Evolutionary conservation across 2,329 filamentous ascomycete genomes (phyloP).

Genomic region (Colletotrichum kahawae): DNA sequence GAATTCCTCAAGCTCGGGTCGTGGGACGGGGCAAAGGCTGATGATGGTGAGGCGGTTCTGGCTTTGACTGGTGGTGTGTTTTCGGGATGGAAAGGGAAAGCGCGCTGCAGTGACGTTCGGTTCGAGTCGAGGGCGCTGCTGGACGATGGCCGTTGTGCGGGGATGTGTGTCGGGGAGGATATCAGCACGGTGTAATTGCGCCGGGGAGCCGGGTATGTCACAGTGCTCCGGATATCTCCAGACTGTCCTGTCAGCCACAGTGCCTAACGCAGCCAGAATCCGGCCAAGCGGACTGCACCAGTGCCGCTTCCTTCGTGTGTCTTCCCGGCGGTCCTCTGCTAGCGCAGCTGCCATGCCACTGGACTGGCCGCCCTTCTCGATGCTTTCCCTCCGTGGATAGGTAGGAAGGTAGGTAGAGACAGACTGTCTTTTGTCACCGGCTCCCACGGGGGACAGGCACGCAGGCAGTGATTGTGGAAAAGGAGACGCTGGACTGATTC

Average conservation of each 20-base stretch:
- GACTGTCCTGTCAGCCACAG: not conserved
- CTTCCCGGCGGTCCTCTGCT: not conserved
- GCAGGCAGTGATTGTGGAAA: not conserved
- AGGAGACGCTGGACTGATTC: not conserved
- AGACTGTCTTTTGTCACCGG: not conserved
- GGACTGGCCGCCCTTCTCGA: not conserved
- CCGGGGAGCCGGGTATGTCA: fast-evolving
- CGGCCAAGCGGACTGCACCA: not conserved
- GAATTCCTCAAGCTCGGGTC: not conserved
- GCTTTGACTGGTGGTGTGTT: slow-evolving; percentile 4
- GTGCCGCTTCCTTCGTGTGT: not conserved
- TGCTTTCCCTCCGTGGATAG: not conserved
- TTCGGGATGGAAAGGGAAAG: slow-evolving; percentile 4
- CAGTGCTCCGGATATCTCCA: not conserved
- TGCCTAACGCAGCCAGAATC: not conserved
- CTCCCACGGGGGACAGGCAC: not conserved
- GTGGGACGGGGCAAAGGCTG: not conserved
- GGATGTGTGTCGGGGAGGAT: not conserved
- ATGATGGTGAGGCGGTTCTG: not conserved
- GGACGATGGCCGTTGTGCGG: not conserved
- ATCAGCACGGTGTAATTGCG: not conserved
- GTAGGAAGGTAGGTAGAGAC: not conserved
- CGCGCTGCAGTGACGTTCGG: not conserved
- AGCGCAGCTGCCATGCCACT: not conserved
- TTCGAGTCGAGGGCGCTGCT: not conserved